A percentile compares a stretch with the other conserved stretches of the same genome.
phyloP scores from a whole-genome alignment of 2,329 filamentous ascomycete species.

The Magnaporthiopsis incrustans region DNA sequence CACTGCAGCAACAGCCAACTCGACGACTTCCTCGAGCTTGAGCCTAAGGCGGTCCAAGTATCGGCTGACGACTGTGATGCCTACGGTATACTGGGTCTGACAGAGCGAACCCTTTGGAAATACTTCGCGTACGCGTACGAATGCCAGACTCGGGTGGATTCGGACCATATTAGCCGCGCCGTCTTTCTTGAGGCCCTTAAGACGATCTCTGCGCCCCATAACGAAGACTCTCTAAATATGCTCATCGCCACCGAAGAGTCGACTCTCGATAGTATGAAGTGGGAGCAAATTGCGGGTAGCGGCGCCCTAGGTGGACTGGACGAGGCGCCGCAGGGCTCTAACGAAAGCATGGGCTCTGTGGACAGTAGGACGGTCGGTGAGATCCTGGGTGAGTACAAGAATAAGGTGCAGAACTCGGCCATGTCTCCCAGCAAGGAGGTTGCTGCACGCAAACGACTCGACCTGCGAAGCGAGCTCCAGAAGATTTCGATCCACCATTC shows the following conservation, averaged over 20 bases:
- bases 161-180: slow-evolving; percentile 9
- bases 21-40: not conserved
- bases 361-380: not conserved
- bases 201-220: slow-evolving; percentile 10
- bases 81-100: slow-evolving; percentile 17
- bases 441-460: slow-evolving; percentile 11
- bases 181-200: slow-evolving; percentile 16
- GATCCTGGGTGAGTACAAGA: slow-evolving; percentile 7
- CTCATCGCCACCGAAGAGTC: slow-evolving; percentile 6
- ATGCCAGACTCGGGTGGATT: slow-evolving; percentile 13
- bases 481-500: slow-evolving; percentile 1
- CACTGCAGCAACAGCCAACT: slow-evolving; percentile 8
- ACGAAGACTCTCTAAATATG: slow-evolving; percentile 5
- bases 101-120: slow-evolving; percentile 16
- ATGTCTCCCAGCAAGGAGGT: slow-evolving; percentile 7
- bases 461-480: slow-evolving; percentile 16
- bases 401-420: slow-evolving; percentile 7
- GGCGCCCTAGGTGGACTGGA: not conserved
- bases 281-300: not conserved
- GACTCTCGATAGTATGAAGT: not conserved
- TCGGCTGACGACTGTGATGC: slow-evolving; percentile 6
- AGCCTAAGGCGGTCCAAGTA: not conserved
- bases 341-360: not conserved
- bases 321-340: not conserved
- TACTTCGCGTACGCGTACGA: slow-evolving; percentile 20